These are phyloP conservation scores for Hibiscus trionum DNA, from an alignment of 345 rosid genomes.

Conservation along the genomic window DNA sequence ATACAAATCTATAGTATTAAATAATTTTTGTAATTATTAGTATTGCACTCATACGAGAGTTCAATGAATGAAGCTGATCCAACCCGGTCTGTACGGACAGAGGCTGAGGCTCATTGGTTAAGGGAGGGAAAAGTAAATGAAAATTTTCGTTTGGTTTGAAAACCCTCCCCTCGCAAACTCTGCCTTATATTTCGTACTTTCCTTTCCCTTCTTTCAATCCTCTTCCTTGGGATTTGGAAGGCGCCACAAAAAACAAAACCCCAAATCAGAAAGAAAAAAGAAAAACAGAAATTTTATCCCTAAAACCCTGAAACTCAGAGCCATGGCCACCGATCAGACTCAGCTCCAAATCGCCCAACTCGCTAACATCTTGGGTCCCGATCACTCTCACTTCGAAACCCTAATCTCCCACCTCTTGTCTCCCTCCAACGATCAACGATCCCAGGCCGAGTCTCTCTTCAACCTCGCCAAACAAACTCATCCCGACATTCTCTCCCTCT, in stretches of 20 bases:
- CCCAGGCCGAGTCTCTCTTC: constrained; percentile 55
- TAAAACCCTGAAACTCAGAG: constrained; percentile 1
- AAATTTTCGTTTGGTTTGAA: background rate
- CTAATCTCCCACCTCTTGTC: constrained; percentile 63
- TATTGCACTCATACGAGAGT: too few relatives aligned
- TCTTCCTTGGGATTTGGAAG: background rate
- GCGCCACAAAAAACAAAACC: background rate
- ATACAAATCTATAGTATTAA: too few relatives aligned
- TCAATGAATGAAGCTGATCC: background rate
- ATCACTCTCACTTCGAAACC: constrained; percentile 51
- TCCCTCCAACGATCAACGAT: constrained; percentile 60
- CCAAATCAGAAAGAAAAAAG: background rate
- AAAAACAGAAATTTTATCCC: background rate
- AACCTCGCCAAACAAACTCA: constrained; percentile 49
- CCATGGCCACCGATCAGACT: constrained; percentile 9
- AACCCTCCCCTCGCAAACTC: background rate
- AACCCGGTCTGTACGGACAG: background rate
- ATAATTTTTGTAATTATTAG: too few relatives aligned
- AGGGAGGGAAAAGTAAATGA: background rate
- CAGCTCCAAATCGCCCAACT: constrained; percentile 20
- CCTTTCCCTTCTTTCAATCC: background rate
- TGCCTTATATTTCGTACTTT: background rate
- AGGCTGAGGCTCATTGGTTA: background rate
- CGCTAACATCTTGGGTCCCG: constrained; percentile 33
- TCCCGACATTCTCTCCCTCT: constrained; percentile 49